Percentiles rank a stretch among this genome's conserved stretches.
These are phyloP conservation scores for Chlorociboria aeruginascens DNA, from an alignment of 495 filamentous ascomycete species.

Conservation along the genomic window DNA sequence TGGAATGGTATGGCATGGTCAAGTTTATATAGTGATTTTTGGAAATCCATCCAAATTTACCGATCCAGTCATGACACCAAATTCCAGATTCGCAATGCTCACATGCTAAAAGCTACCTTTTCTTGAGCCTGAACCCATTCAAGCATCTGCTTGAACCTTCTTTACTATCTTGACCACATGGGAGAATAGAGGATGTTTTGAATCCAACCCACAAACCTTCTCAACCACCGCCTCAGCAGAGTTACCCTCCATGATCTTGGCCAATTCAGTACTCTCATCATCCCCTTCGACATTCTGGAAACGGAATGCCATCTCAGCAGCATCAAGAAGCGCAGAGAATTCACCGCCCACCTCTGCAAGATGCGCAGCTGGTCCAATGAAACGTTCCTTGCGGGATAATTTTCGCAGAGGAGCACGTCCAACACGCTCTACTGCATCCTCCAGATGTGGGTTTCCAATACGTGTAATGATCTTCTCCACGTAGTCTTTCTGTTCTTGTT, in stretches of 20 bases:
- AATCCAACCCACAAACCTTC: slow-evolving; percentile 64
- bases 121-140: background rate
- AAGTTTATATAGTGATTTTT: background rate
- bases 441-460: slow-evolving; percentile 89
- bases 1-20: too few species aligned
- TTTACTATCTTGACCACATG: slow-evolving; percentile 60
- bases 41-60: background rate
- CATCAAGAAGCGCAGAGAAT: slow-evolving; percentile 56
- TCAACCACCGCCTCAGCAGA: slow-evolving; percentile 52
- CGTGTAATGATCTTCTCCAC: slow-evolving; percentile 83
- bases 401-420: slow-evolving; percentile 91
- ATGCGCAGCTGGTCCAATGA: slow-evolving; percentile 82
- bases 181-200: slow-evolving; percentile 58
- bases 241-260: slow-evolving; percentile 66
- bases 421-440: slow-evolving; percentile 89
- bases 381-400: slow-evolving; percentile 82
- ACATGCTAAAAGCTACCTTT: background rate
- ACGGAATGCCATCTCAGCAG: slow-evolving; percentile 74
- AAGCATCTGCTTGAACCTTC: slow-evolving; percentile 56
- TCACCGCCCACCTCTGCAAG: slow-evolving; percentile 67
- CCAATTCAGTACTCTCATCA: slow-evolving; percentile 72
- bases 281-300: slow-evolving; percentile 89
- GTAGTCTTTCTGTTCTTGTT: slow-evolving; percentile 73
- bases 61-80: background rate
- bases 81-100: slow-evolving; percentile 6